Conservation (phyloP, 169 alveolate genomes). For the Cyclospora cayetanensis region DNA sequence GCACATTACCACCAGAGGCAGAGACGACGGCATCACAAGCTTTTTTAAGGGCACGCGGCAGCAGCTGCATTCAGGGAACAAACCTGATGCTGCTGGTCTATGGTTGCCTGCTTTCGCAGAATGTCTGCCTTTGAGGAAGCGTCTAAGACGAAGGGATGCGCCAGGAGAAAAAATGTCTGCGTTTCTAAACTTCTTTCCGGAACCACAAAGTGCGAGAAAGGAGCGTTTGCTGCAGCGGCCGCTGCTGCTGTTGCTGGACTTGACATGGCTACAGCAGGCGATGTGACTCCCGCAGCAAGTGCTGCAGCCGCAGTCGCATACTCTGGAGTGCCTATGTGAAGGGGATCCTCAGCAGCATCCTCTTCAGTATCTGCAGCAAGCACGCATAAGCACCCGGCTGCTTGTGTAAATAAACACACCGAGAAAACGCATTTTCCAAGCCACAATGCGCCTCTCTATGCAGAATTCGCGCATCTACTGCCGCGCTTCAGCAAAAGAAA, state of each 20-base stretch:
- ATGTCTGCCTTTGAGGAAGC: constrained; percentile 49
- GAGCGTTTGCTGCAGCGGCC: not conserved
- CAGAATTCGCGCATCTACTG: too few species aligned
- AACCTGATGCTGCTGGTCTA: constrained; percentile 49
- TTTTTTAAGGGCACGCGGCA: too few species aligned
- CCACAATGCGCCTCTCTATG: too few species aligned
- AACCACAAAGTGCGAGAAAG: not conserved
- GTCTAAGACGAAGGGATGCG: constrained; percentile 56
- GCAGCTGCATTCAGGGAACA: not conserved
- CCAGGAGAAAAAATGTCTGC: constrained; percentile 20
- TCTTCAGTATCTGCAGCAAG: too few species aligned
- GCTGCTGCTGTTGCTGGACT: not conserved
- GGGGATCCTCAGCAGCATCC: not conserved
- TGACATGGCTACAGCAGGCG: not conserved
- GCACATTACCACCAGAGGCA: not conserved
- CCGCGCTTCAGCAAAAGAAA: too few species aligned
- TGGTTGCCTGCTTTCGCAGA: constrained; percentile 16
- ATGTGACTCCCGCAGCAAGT: not conserved
- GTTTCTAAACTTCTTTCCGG: not conserved
- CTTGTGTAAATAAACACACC: too few species aligned
- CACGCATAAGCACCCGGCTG: too few species aligned
- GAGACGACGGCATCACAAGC: not conserved
- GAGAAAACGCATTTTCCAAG: too few species aligned
- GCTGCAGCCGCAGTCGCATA: not conserved
- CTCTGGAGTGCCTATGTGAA: not conserved